A percentile compares a stretch with the other conserved stretches of the same genome.
Conservation (phyloP, 78 protist species). For the Dictyostelium intermedium region DNA sequence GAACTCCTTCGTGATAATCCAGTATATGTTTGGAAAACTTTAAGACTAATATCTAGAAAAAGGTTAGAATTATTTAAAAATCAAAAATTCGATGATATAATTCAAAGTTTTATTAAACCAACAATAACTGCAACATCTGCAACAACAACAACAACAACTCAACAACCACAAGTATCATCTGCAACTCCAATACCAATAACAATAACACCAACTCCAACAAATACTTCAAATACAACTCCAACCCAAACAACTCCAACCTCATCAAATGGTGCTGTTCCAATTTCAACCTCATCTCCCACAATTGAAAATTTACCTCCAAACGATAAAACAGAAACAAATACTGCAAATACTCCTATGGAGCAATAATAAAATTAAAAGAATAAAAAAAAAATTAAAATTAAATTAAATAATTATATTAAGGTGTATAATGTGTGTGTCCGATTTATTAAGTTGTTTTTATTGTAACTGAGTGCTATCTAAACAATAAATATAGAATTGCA, state of each 20-base stretch:
- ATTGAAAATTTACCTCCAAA: neutral
- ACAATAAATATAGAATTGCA: too few relatives aligned
- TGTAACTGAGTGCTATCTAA: too few relatives aligned
- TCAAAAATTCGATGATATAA: slow-evolving; percentile 21
- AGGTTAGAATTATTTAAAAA: slow-evolving; percentile 18
- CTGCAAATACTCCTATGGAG: neutral
- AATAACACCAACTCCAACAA: neutral
- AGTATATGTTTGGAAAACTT: slow-evolving; percentile 58
- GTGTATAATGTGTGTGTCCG: neutral
- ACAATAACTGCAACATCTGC: neutral
- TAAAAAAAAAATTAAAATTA: neutral
- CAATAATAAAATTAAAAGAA: neutral
- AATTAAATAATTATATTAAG: neutral
- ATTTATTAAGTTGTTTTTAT: neutral
- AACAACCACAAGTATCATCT: neutral
- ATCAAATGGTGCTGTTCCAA: neutral
- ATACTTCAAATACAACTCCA: neutral
- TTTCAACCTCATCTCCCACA: neutral
- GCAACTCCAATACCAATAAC: neutral
- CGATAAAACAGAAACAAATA: neutral
- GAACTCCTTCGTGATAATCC: slow-evolving; percentile 26
- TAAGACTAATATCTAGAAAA: slow-evolving; percentile 39
- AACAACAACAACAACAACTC: neutral
- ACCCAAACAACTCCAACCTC: neutral
- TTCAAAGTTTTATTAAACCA: slow-evolving; percentile 24